Base-by-base conservation (phyloP, 169 alveolate genomes). In the Plasmodium berghei region DNA sequence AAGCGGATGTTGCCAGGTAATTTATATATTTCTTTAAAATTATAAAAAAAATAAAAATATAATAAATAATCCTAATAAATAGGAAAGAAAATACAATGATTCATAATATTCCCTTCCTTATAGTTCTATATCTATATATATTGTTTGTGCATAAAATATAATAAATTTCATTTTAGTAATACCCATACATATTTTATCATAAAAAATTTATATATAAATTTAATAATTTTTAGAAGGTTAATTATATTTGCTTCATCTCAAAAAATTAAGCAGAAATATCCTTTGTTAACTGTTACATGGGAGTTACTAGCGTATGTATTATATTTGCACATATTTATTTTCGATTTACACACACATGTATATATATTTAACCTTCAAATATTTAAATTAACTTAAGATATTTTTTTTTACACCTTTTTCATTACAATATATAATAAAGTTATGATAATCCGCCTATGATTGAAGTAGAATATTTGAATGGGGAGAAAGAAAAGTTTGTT, bases 271-370 rank as follows among this genome's bases (percentile, higher is more conserved):
- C 87, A 89, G 16, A 93, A 62, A 46, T 93, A 80, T 46, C 96
- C 96, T 26, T 73, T 86, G 69, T 56, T 93, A 12, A 72, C 90
- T 67, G 96, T 93, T 61, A 89, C 96, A 52, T 93, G 96, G 96
- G 96, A 93, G 74, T 87, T 93, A 22, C 88, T 93, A 62, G 96
- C 89, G 89, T 77, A 77, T 1, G 89, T 20, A 45, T 62, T 74
- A 55, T 56, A 61, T 16, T 28, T 1, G 28, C 45, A 9, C 26
- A 20, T 22, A 42, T 64, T 14, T 42, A 1, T 9, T 24, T 9
- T 46, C 16, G 9, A 34, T 18, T 20, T 5, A 18, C 34, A 52
- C 59, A 16, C 59, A 16, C 59, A 14, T 52, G 59, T 52, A 14
- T 16, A 3, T 16, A 16, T 52, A 52, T 9, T 1, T 16, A 16